Evolutionary conservation across 2,329 filamentous ascomycete species (phyloP), one percentile per base, ranked within the genome.

Genomic region (Penicillium frequentans): DNA sequence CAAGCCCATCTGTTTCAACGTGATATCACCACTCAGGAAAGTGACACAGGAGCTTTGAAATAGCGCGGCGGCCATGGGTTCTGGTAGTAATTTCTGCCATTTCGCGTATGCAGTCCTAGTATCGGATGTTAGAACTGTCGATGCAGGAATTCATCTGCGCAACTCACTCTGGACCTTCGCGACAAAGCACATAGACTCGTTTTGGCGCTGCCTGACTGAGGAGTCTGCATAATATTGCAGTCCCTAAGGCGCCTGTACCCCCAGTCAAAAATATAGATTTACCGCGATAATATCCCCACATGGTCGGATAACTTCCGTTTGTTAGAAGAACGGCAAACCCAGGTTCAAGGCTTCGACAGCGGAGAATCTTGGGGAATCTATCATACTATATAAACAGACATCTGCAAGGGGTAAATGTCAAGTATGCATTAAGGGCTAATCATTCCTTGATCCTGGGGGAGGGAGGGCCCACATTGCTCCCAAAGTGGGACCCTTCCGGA

Each of bases 271-370:
- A 55, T 14, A 62, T 27, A 2, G 47, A 19, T 23, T 61, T 59
- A 8, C 43, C 47, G 2, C 51, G 35, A 27, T 57, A 64, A 11
- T 58, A 62, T 1, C 57, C 49, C 63, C 63, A 65, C 61, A 65
- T 63, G 8, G 27, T 46, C n/a, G 44, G 10, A 21, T 21, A 16
- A 16, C 7, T 37, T 19, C 16, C 2, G 2, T 23, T 23, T 42
- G n/a, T 11, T 42, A 6, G n/a, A 42, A 11, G 19, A 42, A 1
- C 19, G 7, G 19, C 39, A 14, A 14, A 13, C 4, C 10, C 4
- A 42, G 9, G 13, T 13, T 23, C 39, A 13, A 42, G 6, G 10
- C 10, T 23, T 6, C 19, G 19, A 14, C 35, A 1, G 5, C 10
- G 19, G 7, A 13, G n/a, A 21, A 23, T 23, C 39, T 14, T 11